Evolutionary conservation across 176 grass and related monocot species (phyloP).

Genomic region (Oryza officinalis): DNA sequence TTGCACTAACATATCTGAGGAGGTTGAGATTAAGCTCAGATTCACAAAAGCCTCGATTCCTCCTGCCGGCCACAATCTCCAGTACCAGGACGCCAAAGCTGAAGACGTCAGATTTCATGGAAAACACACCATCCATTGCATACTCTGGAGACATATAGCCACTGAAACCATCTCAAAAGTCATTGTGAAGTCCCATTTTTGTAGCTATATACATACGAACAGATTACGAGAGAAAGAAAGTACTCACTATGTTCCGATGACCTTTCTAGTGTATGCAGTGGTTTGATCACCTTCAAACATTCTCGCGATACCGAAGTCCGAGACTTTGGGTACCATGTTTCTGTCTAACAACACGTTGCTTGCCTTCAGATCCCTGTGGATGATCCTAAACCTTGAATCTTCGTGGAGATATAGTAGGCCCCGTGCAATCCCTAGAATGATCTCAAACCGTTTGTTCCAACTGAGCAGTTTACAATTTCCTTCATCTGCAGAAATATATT

Average conservation of each 20-base stretch:
- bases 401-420: constrained; percentile 55
- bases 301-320: constrained; percentile 50
- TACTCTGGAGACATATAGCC: constrained; percentile 55
- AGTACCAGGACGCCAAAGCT: constrained; percentile 42
- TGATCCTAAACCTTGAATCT: constrained; percentile 52
- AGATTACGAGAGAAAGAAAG: too few relatives aligned
- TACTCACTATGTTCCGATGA: constrained; percentile 60
- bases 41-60: constrained; percentile 32
- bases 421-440: constrained; percentile 40
- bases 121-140: constrained; percentile 52
- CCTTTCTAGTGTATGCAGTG: constrained; percentile 33
- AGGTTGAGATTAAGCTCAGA: constrained; percentile 43
- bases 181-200: not conserved
- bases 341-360: constrained; percentile 49
- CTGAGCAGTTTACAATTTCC: constrained; percentile 22
- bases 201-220: not conserved
- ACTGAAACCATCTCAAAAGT: not conserved
- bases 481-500: constrained; percentile 26
- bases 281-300: constrained; percentile 58
- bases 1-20: constrained; percentile 39
- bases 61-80: constrained; percentile 38
- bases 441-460: constrained; percentile 41
- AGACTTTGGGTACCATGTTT: constrained; percentile 48
- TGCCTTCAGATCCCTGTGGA: constrained; percentile 45
- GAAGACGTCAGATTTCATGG: constrained; percentile 45